phyloP scores from a whole-genome alignment of 2,329 filamentous ascomycete species.

The Arthrobotrys megalospora region DNA sequence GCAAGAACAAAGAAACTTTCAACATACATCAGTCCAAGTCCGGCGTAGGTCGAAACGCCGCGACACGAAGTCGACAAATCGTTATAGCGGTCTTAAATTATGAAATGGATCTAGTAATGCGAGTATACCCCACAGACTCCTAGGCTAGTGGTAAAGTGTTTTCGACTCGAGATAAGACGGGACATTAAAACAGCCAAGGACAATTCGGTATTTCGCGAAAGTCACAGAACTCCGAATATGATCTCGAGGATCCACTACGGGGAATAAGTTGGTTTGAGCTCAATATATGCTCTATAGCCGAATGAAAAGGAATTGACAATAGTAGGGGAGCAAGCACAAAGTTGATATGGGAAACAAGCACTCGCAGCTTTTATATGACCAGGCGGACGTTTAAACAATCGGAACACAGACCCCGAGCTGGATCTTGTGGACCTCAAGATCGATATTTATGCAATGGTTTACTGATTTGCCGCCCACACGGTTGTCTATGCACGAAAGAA shows the following conservation, averaged over 20 bases:
- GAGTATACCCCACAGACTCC: not conserved
- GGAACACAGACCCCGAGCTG: constrained; percentile 56
- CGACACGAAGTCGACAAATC: not conserved
- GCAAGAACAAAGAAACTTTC: constrained; percentile 38
- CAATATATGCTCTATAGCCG: not conserved
- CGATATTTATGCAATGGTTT: constrained; percentile 58
- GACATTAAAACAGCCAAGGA: not conserved
- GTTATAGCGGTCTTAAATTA: not conserved
- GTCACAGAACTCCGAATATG: not conserved
- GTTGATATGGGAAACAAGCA: constrained; percentile 2
- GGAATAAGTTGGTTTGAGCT: not conserved
- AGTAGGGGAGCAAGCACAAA: constrained; percentile 24
- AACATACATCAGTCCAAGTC: constrained; percentile 16
- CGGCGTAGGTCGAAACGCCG: not conserved
- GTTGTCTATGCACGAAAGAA: constrained; percentile 8
- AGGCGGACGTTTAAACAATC: constrained; percentile 42
- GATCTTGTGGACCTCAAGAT: constrained; percentile 61
- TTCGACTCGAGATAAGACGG: not conserved
- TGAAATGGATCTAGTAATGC: not conserved
- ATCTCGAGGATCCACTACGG: not conserved
- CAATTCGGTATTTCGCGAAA: not conserved
- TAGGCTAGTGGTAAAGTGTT: not conserved
- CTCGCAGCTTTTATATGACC: constrained; percentile 23
- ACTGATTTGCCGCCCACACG: constrained; percentile 32
- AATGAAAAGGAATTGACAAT: constrained; percentile 5